phyloP scores from a whole-genome alignment of 2,329 filamentous ascomycete species.

The Aspergillus sp. region DNA sequence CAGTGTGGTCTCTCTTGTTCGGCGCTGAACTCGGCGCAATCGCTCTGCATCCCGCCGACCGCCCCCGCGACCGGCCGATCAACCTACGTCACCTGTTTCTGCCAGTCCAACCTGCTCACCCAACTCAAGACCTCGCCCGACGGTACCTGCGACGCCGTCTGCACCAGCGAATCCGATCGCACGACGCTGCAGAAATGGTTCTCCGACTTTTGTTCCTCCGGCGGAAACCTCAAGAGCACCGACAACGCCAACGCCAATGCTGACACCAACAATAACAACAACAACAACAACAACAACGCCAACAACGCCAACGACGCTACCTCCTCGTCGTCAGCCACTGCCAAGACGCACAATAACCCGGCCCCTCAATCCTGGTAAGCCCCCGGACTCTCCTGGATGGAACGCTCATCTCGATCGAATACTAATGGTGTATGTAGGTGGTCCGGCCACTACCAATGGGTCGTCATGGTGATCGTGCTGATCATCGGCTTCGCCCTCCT shows the following conservation, averaged over 20 bases:
- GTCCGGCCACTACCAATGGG: slow-evolving; percentile 71
- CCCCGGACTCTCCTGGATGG: neutral
- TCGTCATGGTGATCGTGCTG: slow-evolving; percentile 76
- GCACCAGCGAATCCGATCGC: slow-evolving; percentile 53
- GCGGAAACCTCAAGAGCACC: slow-evolving; percentile 38
- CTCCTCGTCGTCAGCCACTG: slow-evolving; percentile 14
- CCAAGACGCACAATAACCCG: slow-evolving; percentile 12
- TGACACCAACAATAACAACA: slow-evolving; percentile 15
- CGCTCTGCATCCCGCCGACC: slow-evolving; percentile 64
- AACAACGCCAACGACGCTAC: slow-evolving; percentile 3
- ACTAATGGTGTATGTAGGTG: slow-evolving; percentile 14
- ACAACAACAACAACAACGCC: slow-evolving; percentile 19
- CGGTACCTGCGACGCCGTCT: slow-evolving; percentile 63
- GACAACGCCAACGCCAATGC: slow-evolving; percentile 27
- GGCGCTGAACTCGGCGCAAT: slow-evolving; percentile 67
- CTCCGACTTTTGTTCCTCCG: slow-evolving; percentile 59
- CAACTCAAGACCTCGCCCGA: slow-evolving; percentile 56
- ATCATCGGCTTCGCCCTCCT: slow-evolving; percentile 66
- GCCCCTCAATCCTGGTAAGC: slow-evolving; percentile 24
- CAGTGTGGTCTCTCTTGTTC: slow-evolving; percentile 61
- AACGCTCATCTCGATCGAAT: too few relatives aligned
- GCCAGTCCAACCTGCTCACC: slow-evolving; percentile 60
- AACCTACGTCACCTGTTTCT: slow-evolving; percentile 72
- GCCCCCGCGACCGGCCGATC: slow-evolving; percentile 48
- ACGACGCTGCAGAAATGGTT: slow-evolving; percentile 69